Base-by-base conservation (phyloP, 331 rosid species). In the Acacia concinna region DNA sequence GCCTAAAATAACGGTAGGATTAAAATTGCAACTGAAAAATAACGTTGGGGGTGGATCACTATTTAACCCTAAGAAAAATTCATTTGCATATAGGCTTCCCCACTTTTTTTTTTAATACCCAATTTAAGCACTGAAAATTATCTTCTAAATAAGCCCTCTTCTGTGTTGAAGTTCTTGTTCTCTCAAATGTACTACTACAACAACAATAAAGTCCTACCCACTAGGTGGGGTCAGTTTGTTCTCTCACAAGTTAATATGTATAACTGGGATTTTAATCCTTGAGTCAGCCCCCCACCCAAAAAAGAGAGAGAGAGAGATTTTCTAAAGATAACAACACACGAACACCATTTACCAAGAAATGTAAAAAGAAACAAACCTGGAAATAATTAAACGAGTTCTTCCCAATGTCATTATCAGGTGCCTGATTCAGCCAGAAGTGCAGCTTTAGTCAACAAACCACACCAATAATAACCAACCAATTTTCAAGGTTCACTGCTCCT, bases 351-450 rank as follows among this genome's bases (percentile, higher is more conserved):
- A 67, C 76, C 37, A 60, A 47, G 73, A 38, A 18, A n/a, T 15
- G 4, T 41, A n/a, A 66, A 73, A 57, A 73, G 34, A 32, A 76
- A 86, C 93, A 46, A 79, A 95, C 99, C 99, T 96, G 99, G 78
- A 87, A 89, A 81, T 93, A 96, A 71, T 96, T 96, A 75, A 72
- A 95, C 44, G 99, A 95, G 86, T 78, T 95, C 93, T 91, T 95
- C 76, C 99, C 99, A 43, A 96, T 89, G 82, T 96, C 99, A 81
- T 93, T 96, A 47, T 93, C 99, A 17, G 97, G 92, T 30, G 93
- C 91, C 97, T 94, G 77, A 31, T 43, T 78, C 75, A 84, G 67
- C 23, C 82, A 86, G 43, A 66, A 82, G 7, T 65, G 46, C 62
- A 86, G 35, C 56, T 56, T 18, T 34, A 31, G 85, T 90, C 82